These are phyloP conservation scores for Raddia guianensis DNA, from an alignment of 176 grass and related monocot species.

Conservation along the genomic window DNA sequence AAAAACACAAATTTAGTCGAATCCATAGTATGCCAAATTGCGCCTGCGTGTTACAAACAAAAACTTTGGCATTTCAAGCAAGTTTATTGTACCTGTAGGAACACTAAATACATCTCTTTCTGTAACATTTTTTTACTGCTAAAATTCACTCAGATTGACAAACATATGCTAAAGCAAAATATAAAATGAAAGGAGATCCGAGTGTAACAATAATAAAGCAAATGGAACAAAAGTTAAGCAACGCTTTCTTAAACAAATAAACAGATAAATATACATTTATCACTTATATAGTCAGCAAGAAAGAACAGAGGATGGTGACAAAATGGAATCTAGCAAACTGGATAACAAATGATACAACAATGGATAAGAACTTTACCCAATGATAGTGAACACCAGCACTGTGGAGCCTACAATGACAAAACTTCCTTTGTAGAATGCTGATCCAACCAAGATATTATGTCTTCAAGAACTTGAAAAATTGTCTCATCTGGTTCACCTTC, in stretches of 20 bases:
- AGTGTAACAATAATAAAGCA: neutral
- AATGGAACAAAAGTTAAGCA: neutral
- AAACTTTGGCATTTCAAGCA: neutral
- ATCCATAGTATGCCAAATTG: too few relatives aligned
- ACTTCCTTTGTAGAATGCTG: constrained; percentile 50
- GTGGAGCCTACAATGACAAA: constrained; percentile 33
- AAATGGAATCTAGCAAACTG: neutral
- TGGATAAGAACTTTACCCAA: neutral
- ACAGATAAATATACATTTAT: neutral
- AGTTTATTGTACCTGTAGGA: neutral
- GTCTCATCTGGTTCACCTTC: constrained; percentile 90
- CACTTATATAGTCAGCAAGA: neutral
- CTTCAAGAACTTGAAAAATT: constrained; percentile 77
- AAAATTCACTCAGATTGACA: neutral
- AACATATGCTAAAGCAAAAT: neutral
- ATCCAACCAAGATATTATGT: constrained; percentile 91
- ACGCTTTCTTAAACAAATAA: neutral
- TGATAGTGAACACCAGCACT: neutral
- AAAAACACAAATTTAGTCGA: too few relatives aligned
- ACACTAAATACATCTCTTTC: neutral
- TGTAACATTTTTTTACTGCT: too few relatives aligned
- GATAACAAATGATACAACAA: neutral
- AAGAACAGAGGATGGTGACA: neutral
- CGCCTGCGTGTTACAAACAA: too few relatives aligned
- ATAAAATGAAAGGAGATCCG: neutral